phyloP scores from a whole-genome alignment of 2,329 filamentous ascomycete genomes.

The Colletotrichum tamarilloi region DNA sequence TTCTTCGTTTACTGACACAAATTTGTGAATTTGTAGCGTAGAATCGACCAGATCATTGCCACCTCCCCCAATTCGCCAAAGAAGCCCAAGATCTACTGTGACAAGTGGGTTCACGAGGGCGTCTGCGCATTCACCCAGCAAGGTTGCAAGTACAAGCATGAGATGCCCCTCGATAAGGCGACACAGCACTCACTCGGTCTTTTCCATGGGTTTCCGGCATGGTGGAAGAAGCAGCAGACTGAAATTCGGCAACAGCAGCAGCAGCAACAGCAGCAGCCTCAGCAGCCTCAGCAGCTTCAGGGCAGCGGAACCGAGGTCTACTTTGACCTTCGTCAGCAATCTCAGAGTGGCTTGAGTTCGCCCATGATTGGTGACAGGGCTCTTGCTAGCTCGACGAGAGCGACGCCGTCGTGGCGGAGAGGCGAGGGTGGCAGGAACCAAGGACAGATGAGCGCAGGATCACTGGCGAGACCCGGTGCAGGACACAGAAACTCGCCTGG shows the following conservation, averaged over 20 bases:
- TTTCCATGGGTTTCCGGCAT: conserved; percentile 69
- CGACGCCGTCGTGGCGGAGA: conserved; percentile 27
- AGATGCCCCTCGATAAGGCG: conserved; percentile 79
- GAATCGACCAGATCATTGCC: conserved; percentile 42
- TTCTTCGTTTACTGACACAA: not conserved
- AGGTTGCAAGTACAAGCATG: conserved; percentile 90
- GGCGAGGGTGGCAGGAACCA: not conserved
- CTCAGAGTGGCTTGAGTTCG: not conserved
- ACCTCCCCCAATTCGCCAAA: conserved; percentile 53
- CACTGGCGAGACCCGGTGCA: not conserved
- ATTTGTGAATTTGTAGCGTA: conserved; percentile 40
- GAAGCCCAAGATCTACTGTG: conserved; percentile 79
- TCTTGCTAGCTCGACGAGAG: conserved; percentile 8
- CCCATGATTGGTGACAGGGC: conserved; percentile 10
- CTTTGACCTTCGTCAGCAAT: not conserved
- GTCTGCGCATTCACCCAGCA: conserved; percentile 87
- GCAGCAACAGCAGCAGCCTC: not conserved
- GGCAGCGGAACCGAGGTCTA: not conserved
- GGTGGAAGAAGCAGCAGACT: conserved; percentile 68
- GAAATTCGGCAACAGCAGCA: conserved; percentile 48
- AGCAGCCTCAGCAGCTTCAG: not conserved
- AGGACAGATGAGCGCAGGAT: conserved; percentile 1
- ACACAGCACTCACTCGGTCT: conserved; percentile 79
- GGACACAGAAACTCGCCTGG: conserved; percentile 7
- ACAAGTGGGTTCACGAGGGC: conserved; percentile 89